Percentiles rank a stretch among this genome's conserved stretches.
These are phyloP conservation scores for Colletotrichum sp. DNA, from an alignment of 2,329 filamentous ascomycete species.

Conservation along the genomic window DNA sequence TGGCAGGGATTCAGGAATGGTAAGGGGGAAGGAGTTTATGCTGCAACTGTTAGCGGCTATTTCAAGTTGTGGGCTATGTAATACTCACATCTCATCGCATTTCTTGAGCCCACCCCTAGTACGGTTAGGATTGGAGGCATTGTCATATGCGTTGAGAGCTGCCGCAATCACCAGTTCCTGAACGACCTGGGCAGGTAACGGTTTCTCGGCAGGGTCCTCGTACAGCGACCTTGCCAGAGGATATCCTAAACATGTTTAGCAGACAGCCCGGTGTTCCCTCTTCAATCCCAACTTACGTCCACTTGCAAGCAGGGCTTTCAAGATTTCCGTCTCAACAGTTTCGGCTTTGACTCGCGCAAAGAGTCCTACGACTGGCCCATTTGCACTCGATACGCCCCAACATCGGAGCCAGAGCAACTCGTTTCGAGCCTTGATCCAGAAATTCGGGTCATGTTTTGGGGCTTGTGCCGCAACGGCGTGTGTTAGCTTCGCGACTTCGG, in stretches of 20 bases:
- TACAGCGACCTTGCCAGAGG: constrained; percentile 67
- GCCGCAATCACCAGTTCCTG: constrained; percentile 66
- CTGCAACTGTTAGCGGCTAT: constrained; percentile 45
- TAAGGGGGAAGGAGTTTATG: constrained; percentile 66
- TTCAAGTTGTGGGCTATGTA: background rate
- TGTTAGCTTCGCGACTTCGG: constrained; percentile 64
- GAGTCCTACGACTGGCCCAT: constrained; percentile 61
- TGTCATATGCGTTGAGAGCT: constrained; percentile 77
- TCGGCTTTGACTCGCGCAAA: constrained; percentile 65
- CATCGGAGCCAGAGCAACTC: constrained; percentile 76
- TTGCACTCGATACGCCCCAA: constrained; percentile 62
- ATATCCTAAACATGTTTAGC: constrained; percentile 53
- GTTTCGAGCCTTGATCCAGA: constrained; percentile 65
- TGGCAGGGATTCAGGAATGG: constrained; percentile 56
- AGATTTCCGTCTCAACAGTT: constrained; percentile 72
- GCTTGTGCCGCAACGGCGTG: constrained; percentile 53
- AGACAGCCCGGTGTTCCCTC: background rate
- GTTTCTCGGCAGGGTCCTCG: constrained; percentile 53
- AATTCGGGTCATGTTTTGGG: constrained; percentile 65
- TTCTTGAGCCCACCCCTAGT: constrained; percentile 79
- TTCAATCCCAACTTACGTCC: constrained; percentile 52
- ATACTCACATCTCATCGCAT: constrained; percentile 73
- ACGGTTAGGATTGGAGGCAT: constrained; percentile 81
- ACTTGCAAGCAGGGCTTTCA: constrained; percentile 70
- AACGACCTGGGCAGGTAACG: constrained; percentile 55